Conservation (phyloP, 345 rosid species). For the Bruguiera sexangula region DNA sequence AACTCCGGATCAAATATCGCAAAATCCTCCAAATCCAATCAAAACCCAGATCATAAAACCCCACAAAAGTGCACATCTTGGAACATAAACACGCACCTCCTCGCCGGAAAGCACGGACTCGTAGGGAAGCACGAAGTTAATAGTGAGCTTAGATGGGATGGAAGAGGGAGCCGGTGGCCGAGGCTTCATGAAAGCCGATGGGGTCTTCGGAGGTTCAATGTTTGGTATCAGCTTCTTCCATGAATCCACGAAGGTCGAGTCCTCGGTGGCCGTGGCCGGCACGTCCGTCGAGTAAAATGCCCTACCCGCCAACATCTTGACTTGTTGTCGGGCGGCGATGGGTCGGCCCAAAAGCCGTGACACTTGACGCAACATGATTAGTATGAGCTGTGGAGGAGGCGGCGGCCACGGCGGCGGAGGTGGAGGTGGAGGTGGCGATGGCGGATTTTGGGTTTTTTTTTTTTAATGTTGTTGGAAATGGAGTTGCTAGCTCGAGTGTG, state of each 20-base stretch:
- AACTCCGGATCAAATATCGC: not conserved
- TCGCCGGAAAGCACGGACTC: constrained; percentile 24
- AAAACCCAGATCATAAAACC: constrained; percentile 2
- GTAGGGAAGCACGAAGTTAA: constrained; percentile 76
- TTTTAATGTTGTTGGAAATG: not conserved
- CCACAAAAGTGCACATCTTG: not conserved
- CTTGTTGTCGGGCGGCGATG: constrained; percentile 3
- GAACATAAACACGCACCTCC: constrained; percentile 17
- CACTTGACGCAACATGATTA: constrained; percentile 21
- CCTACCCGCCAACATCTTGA: constrained; percentile 24
- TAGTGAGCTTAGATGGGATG: constrained; percentile 75
- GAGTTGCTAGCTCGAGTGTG: not conserved
- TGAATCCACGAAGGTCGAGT: constrained; percentile 48
- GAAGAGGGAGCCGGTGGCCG: constrained; percentile 52
- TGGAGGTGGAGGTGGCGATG: not conserved
- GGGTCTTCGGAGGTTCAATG: constrained; percentile 79
- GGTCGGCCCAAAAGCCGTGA: constrained; percentile 17
- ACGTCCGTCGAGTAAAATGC: constrained; percentile 49
- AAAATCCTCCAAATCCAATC: constrained; percentile 5
- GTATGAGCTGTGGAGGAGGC: not conserved
- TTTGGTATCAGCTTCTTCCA: constrained; percentile 75
- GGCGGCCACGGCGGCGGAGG: not conserved
- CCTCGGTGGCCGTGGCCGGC: constrained; percentile 45
- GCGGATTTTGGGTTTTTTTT: too few relatives aligned
- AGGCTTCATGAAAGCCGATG: constrained; percentile 60